phyloP scores from a whole-genome alignment of 805 yeast species.

The Candida maesae region DNA sequence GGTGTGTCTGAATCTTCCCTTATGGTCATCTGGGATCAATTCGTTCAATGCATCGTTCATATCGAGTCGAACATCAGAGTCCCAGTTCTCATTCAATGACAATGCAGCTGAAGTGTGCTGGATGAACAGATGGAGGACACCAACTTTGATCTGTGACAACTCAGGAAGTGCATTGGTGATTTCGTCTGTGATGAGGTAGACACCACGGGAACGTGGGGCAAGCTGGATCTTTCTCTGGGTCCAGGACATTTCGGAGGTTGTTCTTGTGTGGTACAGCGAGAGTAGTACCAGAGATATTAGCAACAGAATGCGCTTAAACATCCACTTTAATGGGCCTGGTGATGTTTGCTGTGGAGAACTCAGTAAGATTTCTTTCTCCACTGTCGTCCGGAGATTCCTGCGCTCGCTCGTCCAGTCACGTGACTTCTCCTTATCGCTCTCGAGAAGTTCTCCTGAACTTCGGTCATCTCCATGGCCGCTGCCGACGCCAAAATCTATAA shows the following conservation, averaged over 20 bases:
- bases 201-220: slow-evolving; percentile 58
- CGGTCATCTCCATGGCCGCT: slow-evolving; percentile 1
- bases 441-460: too few relatives aligned
- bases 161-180: slow-evolving; percentile 54
- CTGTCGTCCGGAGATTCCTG: background rate
- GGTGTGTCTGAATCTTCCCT: slow-evolving; percentile 25
- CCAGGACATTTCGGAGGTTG: slow-evolving; percentile 51
- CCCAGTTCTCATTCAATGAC: slow-evolving; percentile 72
- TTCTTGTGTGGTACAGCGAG: background rate
- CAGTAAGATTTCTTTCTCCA: background rate
- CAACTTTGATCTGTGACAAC: slow-evolving; percentile 54
- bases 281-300: background rate
- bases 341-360: too few relatives aligned
- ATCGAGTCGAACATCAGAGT: slow-evolving; percentile 71
- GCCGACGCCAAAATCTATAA: background rate
- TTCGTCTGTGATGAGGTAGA: slow-evolving; percentile 70
- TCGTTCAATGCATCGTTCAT: slow-evolving; percentile 60
- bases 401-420: background rate
- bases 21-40: slow-evolving; percentile 60
- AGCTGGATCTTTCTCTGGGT: slow-evolving; percentile 54
- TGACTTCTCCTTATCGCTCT: background rate
- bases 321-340: too few relatives aligned
- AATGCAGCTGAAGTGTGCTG: slow-evolving; percentile 81
- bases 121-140: slow-evolving; percentile 60
- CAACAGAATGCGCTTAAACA: background rate